These are phyloP conservation scores for Alternaria solani DNA, from an alignment of 2,329 filamentous ascomycete genomes.

Conservation along the genomic window DNA sequence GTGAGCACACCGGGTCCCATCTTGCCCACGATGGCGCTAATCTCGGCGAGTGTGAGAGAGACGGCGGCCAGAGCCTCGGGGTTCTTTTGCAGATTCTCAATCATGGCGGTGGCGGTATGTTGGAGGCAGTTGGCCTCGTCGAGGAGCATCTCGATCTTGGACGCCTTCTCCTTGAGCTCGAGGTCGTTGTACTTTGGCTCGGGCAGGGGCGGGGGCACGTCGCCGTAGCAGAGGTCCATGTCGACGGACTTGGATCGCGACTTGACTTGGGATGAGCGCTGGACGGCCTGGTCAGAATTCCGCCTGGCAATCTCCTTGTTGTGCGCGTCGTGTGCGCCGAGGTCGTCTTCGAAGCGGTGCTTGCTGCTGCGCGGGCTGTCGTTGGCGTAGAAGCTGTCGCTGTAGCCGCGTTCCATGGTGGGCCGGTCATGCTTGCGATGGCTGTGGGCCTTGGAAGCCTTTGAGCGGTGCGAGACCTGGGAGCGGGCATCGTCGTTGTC, in stretches of 20 bases:
- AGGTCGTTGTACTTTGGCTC: constrained; percentile 60
- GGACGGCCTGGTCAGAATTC: constrained; percentile 51
- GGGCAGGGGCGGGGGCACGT: constrained; percentile 74
- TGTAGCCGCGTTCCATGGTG: constrained; percentile 54
- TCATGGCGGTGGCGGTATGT: constrained; percentile 82
- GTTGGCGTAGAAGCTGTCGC: constrained; percentile 57
- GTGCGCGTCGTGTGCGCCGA: constrained; percentile 42
- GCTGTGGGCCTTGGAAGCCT: constrained; percentile 31
- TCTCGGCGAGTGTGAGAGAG: constrained; percentile 88
- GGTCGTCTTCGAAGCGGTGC: constrained; percentile 44
- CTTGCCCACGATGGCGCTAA: constrained; percentile 81
- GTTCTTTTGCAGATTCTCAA: constrained; percentile 79
- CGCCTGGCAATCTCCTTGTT: constrained; percentile 53
- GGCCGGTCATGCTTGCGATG: constrained; percentile 44
- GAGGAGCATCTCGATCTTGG: constrained; percentile 77
- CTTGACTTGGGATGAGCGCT: constrained; percentile 21
- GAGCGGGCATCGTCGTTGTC: constrained; percentile 51
- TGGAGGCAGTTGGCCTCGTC: constrained; percentile 90
- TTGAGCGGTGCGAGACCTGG: constrained; percentile 39
- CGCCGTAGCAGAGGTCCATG: constrained; percentile 91
- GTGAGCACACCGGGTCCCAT: constrained; percentile 82
- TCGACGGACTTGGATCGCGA: constrained; percentile 65
- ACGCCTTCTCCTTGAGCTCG: constrained; percentile 73
- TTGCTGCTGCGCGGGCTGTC: constrained; percentile 36
- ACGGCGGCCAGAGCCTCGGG: constrained; percentile 94